Base-by-base conservation (phyloP, 176 grass and related monocot species). In the Cenchrus fungigraminus region DNA sequence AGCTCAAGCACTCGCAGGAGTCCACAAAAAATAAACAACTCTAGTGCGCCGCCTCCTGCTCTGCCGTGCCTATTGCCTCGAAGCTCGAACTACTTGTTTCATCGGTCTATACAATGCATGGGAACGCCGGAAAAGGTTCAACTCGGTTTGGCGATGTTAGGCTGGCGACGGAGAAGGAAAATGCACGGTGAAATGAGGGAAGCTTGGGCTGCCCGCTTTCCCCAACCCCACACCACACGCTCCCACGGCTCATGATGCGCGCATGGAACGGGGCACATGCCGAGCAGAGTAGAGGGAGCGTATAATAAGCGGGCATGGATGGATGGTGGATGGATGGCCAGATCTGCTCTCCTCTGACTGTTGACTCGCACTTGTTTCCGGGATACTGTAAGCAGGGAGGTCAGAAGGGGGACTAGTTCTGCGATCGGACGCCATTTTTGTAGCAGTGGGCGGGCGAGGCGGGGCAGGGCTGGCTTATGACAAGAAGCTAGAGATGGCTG, bases 201-300 rank as follows among this genome's bases (percentile, higher is more conserved):
- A 73, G 45, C 13, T 31, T 73, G n/a, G 22, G 46, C 46, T 73
- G 45, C 46, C 14, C 46, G 45, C 71, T 53, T 28, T 73, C 45
- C 25, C 46, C 46, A 29, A 45, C 69, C 3, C 45, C 46, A 25
- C 31, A 32, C 31, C 31, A 32, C 31, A 32, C 31, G 31, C 31
- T 32, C 31, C 31, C 58, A 2, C 22, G 40, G 8, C 51, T 74
- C 31, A 45, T 62, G 57, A 45, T 29, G 75, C 75, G 20, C 55
- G 74, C 59, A 64, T 31, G n/a, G 60, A 34, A 63, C 45, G 44
- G 9, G 71, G 71, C 71, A 74, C 61, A 74, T 74, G 71, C 49
- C 2, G 9, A 9, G 49, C 47, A 34, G 8, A 19, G 22, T 43
- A 51, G 51, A 2, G 7, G 10, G 57, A 20, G 53, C 4, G 6